Evolutionary conservation across 2,329 filamentous ascomycete genomes (phyloP), one percentile per base, ranked within the genome.

Genomic region (Ceratocystis smalleyi): DNA sequence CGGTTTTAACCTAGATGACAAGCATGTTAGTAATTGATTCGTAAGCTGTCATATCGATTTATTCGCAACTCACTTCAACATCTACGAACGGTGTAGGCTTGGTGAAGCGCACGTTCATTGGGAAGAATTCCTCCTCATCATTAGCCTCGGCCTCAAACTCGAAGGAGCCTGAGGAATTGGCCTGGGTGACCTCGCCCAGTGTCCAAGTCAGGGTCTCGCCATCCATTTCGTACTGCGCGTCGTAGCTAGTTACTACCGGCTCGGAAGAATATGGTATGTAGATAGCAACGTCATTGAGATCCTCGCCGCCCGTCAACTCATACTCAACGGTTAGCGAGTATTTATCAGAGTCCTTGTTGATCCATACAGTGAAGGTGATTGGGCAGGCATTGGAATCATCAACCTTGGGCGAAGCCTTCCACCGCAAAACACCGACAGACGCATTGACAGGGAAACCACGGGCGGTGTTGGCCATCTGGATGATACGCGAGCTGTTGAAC

Each of bases 311-410:
- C 0, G 88, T 92, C 66, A 96, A 82, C 74, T 99, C 94, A 73
- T 97, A 99, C 75, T 97, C 94, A 43, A 97, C 83, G 1, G 92
- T 99, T 72, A 99, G 84, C 68, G 88, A 95, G 75, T 87, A 95
- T 71, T 86, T 91, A 72, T 85, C 84, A 59, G 86, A 83, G 59
- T 89, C 87, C 75, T 91, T 91, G 76, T 96, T 96, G 67, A 95
- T 89, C 94, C 94, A 99, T 45, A 96, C 92, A 1, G 91, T 96
- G 74, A 99, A 97, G 45, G 88, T 94, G 71, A 99, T 94, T 6
- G 94, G 94, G 45, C 95, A 85, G 64, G 91, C 84, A 67, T 84
- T 85, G 43, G 87, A 76, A 70, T 95, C 89, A 69, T 95, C 91
- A 1, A 82, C 80, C 75, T 89, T 91, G 60, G 90, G 88, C 17